phyloP scores from a whole-genome alignment of 495 filamentous ascomycete species.

The Thermochaetoides thermophila region DNA sequence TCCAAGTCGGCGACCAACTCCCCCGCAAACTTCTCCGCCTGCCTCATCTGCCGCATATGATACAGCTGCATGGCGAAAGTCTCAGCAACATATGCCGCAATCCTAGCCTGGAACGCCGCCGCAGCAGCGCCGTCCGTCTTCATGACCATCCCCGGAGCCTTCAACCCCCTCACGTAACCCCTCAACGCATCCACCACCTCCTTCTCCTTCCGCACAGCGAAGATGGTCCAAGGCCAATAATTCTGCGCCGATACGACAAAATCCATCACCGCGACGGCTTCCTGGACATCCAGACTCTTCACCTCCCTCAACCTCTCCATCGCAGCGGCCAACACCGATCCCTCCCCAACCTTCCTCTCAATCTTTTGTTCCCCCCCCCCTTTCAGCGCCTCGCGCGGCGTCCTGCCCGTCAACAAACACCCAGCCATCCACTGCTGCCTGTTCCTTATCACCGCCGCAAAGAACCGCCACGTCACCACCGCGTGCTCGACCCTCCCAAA shows the following conservation, averaged over 20 bases:
- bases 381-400: constrained; percentile 57
- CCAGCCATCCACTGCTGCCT: constrained; percentile 93
- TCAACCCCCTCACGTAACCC: constrained; percentile 49
- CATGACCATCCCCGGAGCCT: constrained; percentile 29
- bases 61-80: constrained; percentile 87
- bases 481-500: constrained; percentile 45
- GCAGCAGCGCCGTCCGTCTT: constrained; percentile 32
- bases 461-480: constrained; percentile 63
- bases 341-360: constrained; percentile 31
- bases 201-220: constrained; percentile 55
- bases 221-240: constrained; percentile 83
- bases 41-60: constrained; percentile 56
- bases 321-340: constrained; percentile 59
- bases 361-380: constrained; percentile 32
- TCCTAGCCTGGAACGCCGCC: constrained; percentile 47
- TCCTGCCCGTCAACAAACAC: constrained; percentile 76
- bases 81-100: constrained; percentile 70
- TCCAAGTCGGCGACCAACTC: constrained; percentile 56
- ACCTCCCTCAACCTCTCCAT: constrained; percentile 59
- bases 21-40: constrained; percentile 44
- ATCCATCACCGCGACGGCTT: constrained; percentile 59
- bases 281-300: constrained; percentile 41
- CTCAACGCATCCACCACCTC: constrained; percentile 55
- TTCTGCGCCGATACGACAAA: constrained; percentile 79
- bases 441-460: constrained; percentile 75